These are phyloP conservation scores for Yamadazyma buinensis DNA, from an alignment of 1,139 yeast species.

Conservation along the genomic window DNA sequence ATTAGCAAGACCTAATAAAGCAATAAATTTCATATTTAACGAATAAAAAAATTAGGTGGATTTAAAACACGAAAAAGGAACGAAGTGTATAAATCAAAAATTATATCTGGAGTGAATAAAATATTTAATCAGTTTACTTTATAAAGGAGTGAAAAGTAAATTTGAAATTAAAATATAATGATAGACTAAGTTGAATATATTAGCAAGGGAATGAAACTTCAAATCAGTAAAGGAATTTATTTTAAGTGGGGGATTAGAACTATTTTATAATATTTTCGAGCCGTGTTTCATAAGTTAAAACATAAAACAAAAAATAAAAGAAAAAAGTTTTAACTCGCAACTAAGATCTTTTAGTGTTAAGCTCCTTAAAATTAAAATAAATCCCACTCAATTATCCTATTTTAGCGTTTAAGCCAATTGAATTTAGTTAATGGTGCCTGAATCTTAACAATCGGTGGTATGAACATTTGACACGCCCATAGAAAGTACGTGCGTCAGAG, in stretches of 20 bases:
- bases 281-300: neutral
- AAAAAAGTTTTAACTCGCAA: neutral
- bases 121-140: neutral
- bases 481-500: neutral
- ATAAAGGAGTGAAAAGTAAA: neutral
- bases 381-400: neutral
- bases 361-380: neutral
- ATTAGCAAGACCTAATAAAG: slow-evolving; percentile 8
- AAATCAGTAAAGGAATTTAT: neutral
- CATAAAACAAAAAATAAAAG: too few species aligned
- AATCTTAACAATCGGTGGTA: neutral
- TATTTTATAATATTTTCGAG: neutral
- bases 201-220: neutral
- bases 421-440: neutral
- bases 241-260: neutral
- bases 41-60: neutral
- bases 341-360: too few species aligned
- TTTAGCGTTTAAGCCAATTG: too few species aligned
- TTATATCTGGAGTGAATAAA: slow-evolving; percentile 1
- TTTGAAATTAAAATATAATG: too few species aligned
- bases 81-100: slow-evolving; percentile 1
- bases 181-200: neutral
- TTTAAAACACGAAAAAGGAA: neutral
- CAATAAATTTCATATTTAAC: slow-evolving; percentile 9
- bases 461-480: too few species aligned